phyloP scores from a whole-genome alignment of 2,329 filamentous ascomycete genomes.

The Aspergillus spinulosporus region DNA sequence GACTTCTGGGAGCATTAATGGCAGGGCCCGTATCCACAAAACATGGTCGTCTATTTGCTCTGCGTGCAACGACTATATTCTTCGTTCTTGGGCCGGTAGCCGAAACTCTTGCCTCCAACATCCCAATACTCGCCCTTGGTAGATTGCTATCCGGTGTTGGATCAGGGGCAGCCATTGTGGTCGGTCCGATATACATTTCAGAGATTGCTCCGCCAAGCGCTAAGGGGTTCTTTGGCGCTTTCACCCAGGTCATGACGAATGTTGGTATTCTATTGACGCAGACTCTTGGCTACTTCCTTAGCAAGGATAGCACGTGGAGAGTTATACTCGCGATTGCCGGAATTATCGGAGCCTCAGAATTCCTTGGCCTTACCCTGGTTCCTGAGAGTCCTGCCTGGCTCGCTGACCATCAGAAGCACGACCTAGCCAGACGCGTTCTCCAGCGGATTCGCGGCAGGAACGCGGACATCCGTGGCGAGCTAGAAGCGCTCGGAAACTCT shows the following conservation, averaged over 20 bases:
- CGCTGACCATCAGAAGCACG: slow-evolving; percentile 62
- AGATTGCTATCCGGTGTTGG: slow-evolving; percentile 79
- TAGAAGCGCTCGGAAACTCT: slow-evolving; percentile 57
- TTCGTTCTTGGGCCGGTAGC: slow-evolving; percentile 74
- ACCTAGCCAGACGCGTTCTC: slow-evolving; percentile 65
- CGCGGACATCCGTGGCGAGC: slow-evolving; percentile 71
- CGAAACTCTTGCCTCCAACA: slow-evolving; percentile 69
- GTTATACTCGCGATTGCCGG: slow-evolving; percentile 76
- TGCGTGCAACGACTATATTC: slow-evolving; percentile 74
- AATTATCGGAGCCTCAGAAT: slow-evolving; percentile 66
- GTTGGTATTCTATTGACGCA: slow-evolving; percentile 84
- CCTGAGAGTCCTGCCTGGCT: slow-evolving; percentile 89
- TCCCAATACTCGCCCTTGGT: slow-evolving; percentile 69
- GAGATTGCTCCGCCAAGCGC: slow-evolving; percentile 77
- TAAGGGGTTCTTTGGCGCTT: slow-evolving; percentile 72
- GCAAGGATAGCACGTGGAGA: slow-evolving; percentile 76
- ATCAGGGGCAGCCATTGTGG: slow-evolving; percentile 85
- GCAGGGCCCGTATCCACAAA: slow-evolving; percentile 76
- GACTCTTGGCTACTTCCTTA: slow-evolving; percentile 82
- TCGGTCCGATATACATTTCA: slow-evolving; percentile 91
- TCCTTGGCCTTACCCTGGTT: slow-evolving; percentile 69
- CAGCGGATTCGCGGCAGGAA: slow-evolving; percentile 72
- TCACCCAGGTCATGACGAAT: slow-evolving; percentile 94
- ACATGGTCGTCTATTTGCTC: slow-evolving; percentile 72
- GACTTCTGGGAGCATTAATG: slow-evolving; percentile 76